A percentile compares a stretch with the other conserved stretches of the same genome.
phyloP scores from a whole-genome alignment of 116 monocot genomes.

The Dioscorea cayenensis region DNA sequence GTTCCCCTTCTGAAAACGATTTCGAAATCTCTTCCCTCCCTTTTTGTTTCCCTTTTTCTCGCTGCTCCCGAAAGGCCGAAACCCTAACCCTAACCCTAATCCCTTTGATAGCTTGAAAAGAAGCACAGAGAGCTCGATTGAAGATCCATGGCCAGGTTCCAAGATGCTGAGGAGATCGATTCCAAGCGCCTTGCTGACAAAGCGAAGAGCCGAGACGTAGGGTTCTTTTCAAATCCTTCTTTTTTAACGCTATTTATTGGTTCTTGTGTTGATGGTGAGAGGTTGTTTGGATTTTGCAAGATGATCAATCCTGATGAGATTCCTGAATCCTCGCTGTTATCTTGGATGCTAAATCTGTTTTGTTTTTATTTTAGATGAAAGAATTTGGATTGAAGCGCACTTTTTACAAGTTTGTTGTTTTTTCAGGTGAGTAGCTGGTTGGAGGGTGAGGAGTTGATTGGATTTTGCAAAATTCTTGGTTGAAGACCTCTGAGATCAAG shows the following conservation, averaged over 20 bases:
- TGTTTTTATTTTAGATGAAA: too few relatives aligned
- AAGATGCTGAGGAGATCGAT: constrained; percentile 65
- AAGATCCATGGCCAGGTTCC: constrained; percentile 48
- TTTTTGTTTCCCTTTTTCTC: too few relatives aligned
- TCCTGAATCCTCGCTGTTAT: too few relatives aligned
- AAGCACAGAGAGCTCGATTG: not conserved
- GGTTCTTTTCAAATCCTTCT: not conserved
- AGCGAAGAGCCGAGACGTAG: constrained; percentile 65
- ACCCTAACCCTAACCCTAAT: not conserved
- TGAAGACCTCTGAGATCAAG: constrained; percentile 50
- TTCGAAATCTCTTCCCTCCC: constrained; percentile 1
- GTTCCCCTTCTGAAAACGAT: too few relatives aligned
- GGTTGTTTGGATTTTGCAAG: constrained; percentile 49
- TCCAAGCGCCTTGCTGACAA: constrained; percentile 72
- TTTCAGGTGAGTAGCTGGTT: constrained; percentile 38
- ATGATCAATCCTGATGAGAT: too few relatives aligned
- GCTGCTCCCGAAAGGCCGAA: not conserved
- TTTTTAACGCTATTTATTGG: not conserved
- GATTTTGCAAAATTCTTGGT: constrained; percentile 60
- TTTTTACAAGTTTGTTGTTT: too few relatives aligned
- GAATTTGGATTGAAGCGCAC: too few relatives aligned
- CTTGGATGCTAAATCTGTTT: too few relatives aligned
- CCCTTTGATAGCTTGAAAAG: not conserved
- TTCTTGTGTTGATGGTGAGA: constrained; percentile 25
- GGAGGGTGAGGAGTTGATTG: constrained; percentile 57